phyloP scores from a whole-genome alignment of 1,284 basidiomycete species.

The Tilletia caries region DNA sequence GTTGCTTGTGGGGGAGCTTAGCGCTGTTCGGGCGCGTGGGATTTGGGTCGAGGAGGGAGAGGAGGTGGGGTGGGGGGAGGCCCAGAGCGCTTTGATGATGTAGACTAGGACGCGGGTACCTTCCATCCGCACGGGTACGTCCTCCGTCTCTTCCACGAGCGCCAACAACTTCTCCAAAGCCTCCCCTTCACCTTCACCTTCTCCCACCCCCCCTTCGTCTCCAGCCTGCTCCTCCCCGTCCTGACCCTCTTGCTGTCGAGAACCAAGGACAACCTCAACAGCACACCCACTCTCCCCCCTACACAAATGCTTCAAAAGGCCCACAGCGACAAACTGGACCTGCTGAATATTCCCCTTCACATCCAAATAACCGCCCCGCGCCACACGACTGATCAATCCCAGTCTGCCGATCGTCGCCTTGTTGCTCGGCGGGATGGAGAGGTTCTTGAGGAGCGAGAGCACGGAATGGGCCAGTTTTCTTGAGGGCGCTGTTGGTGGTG shows the following conservation, averaged over 20 bases:
- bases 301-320: constrained; percentile 82
- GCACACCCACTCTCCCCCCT: constrained; percentile 58
- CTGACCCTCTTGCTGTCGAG: too few relatives aligned
- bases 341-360: constrained; percentile 53
- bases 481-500: neutral
- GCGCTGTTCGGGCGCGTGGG: constrained; percentile 7
- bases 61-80: neutral
- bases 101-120: constrained; percentile 83
- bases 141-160: constrained; percentile 74
- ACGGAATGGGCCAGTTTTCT: constrained; percentile 25
- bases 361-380: constrained; percentile 21
- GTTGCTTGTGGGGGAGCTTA: constrained; percentile 23
- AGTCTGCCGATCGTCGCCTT: constrained; percentile 31
- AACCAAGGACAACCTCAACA: constrained; percentile 61
- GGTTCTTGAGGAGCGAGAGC: constrained; percentile 41
- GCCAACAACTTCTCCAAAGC: constrained; percentile 70
- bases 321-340: constrained; percentile 82
- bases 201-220: constrained; percentile 10
- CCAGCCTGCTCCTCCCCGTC: too few relatives aligned
- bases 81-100: constrained; percentile 58
- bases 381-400: constrained; percentile 24
- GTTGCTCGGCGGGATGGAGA: constrained; percentile 42
- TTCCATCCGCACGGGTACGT: constrained; percentile 78
- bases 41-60: neutral
- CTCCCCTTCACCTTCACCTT: neutral